These are phyloP conservation scores for Cordyceps militaris DNA, from an alignment of 2,329 filamentous ascomycete species.

Conservation along the genomic window DNA sequence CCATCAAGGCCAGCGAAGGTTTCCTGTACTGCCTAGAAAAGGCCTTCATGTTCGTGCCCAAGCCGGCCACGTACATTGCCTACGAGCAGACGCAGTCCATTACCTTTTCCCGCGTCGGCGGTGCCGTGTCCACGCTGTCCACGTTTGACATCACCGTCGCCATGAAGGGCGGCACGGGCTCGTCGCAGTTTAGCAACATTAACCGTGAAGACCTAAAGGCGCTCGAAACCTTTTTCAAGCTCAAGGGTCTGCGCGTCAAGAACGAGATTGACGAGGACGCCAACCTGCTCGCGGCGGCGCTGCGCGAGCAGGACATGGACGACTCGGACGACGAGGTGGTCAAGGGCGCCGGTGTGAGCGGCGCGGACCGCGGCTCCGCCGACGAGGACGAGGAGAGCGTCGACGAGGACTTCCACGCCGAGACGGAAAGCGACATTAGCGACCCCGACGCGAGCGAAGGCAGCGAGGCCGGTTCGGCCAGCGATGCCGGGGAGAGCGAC, in stretches of 20 bases:
- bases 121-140: conserved; percentile 84
- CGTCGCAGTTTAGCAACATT: conserved; percentile 98
- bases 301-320: conserved; percentile 76
- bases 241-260: conserved; percentile 91
- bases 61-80: conserved; percentile 93
- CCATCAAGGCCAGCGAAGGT: conserved; percentile 99
- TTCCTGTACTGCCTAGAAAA: conserved; percentile 96
- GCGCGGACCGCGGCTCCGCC: conserved; percentile 77
- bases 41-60: conserved; percentile 98
- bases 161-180: conserved; percentile 77
- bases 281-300: conserved; percentile 68
- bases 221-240: conserved; percentile 95
- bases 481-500: conserved; percentile 38
- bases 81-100: conserved; percentile 89
- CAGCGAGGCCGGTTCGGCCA: conserved; percentile 56
- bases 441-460: conserved; percentile 90
- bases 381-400: conserved; percentile 94
- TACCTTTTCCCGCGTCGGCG: conserved; percentile 92
- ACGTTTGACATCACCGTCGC: conserved; percentile 96
- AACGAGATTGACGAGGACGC: conserved; percentile 98
- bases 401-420: conserved; percentile 91
- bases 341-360: conserved; percentile 33
- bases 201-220: conserved; percentile 96
- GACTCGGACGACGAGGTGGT: conserved; percentile 79
- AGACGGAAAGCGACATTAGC: conserved; percentile 89